These are phyloP conservation scores for Exophiala calicioides DNA, from an alignment of 2,329 filamentous ascomycete species.

Conservation along the genomic window DNA sequence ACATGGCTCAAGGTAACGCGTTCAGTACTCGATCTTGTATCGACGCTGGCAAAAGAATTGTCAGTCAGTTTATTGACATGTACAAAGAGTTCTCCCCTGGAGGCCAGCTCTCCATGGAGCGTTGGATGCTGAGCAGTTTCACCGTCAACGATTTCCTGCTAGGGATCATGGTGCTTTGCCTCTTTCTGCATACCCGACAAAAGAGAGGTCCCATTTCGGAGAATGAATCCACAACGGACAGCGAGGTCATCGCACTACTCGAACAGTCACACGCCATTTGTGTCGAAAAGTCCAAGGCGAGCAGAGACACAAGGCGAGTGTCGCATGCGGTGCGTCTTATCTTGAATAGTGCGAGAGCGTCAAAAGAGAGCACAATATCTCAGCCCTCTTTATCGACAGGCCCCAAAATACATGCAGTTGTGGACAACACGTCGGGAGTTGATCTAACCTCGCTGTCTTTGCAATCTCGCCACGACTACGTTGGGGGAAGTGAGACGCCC, in stretches of 20 bases:
- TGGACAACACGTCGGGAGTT: background rate
- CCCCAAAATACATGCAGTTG: background rate
- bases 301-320: slow-evolving; percentile 27
- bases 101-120: slow-evolving; percentile 53
- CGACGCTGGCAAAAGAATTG: slow-evolving; percentile 49
- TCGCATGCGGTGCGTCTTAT: slow-evolving; percentile 26
- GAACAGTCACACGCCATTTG: slow-evolving; percentile 24
- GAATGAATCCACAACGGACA: slow-evolving; percentile 17
- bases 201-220: slow-evolving; percentile 14
- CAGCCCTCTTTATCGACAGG: background rate
- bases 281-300: slow-evolving; percentile 22
- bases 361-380: background rate
- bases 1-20: slow-evolving; percentile 44
- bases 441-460: background rate
- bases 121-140: slow-evolving; percentile 60
- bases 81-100: slow-evolving; percentile 56
- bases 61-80: slow-evolving; percentile 53
- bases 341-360: slow-evolving; percentile 11
- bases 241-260: slow-evolving; percentile 17
- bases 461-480: slow-evolving; percentile 7
- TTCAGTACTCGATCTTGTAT: slow-evolving; percentile 51
- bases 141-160: slow-evolving; percentile 63
- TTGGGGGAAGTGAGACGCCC: slow-evolving; percentile 10
- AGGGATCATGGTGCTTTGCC: slow-evolving; percentile 61
- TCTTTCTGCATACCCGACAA: slow-evolving; percentile 37